A percentile compares a stretch with the other conserved stretches of the same genome.
Evolutionary conservation across 345 rosid species (phyloP).

Genomic region (Arabis hirsuta): DNA sequence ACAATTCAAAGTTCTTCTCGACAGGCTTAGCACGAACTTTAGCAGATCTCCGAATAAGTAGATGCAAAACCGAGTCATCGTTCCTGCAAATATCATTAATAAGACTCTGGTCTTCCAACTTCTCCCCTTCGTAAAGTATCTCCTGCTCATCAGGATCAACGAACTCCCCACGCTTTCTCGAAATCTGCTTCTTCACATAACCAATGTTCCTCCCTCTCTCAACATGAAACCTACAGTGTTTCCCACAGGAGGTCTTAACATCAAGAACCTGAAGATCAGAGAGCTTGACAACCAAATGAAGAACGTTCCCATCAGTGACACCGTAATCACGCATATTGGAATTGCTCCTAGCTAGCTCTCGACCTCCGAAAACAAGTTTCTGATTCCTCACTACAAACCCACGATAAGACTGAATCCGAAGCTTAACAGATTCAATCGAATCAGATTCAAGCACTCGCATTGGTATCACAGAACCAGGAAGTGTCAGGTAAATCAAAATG

Average conservation of each 20-base stretch:
- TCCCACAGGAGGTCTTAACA: constrained; percentile 61
- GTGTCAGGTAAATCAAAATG: constrained; percentile 51
- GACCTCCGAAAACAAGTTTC: constrained; percentile 71
- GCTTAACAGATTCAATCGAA: constrained; percentile 71
- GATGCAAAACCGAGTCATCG: constrained; percentile 61
- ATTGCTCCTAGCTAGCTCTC: constrained; percentile 66
- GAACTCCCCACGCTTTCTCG: constrained; percentile 53
- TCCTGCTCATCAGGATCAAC: constrained; percentile 66
- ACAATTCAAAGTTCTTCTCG: constrained; percentile 66
- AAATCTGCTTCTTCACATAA: constrained; percentile 67
- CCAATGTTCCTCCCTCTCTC: constrained; percentile 70
- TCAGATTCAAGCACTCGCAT: constrained; percentile 66
- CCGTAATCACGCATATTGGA: constrained; percentile 77
- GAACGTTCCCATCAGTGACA: constrained; percentile 65
- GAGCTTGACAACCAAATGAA: constrained; percentile 78
- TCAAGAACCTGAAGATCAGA: constrained; percentile 69
- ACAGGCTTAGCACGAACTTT: constrained; percentile 67
- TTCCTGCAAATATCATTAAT: constrained; percentile 59
- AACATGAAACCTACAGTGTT: constrained; percentile 60
- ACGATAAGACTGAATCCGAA: constrained; percentile 63
- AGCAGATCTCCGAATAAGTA: constrained; percentile 63
- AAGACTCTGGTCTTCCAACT: constrained; percentile 65
- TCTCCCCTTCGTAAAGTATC: constrained; percentile 68
- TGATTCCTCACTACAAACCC: constrained; percentile 79
- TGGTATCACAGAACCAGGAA: constrained; percentile 52